Percentiles rank a stretch among this genome's conserved stretches.
phyloP scores from a whole-genome alignment of 495 filamentous ascomycete genomes.

The Hypoxylon lenormandii region DNA sequence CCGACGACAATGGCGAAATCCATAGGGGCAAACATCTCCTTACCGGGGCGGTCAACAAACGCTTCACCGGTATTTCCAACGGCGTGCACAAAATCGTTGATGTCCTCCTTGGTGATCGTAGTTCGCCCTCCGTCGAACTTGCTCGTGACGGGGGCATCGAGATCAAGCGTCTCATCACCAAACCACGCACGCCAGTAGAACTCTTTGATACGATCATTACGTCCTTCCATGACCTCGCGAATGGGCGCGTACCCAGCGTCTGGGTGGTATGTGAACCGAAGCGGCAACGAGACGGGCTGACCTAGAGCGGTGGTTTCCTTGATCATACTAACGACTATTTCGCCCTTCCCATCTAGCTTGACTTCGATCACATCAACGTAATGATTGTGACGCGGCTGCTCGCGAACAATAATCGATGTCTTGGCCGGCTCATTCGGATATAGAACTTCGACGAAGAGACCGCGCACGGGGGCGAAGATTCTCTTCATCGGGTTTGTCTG shows the following conservation, averaged over 20 bases:
- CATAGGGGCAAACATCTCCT: constrained; percentile 96
- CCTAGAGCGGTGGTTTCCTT: constrained; percentile 88
- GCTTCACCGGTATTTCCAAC: constrained; percentile 98
- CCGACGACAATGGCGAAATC: constrained; percentile 98
- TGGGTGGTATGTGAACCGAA: constrained; percentile 90
- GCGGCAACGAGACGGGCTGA: constrained; percentile 79
- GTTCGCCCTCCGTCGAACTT: constrained; percentile 88
- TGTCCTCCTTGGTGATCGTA: constrained; percentile 86
- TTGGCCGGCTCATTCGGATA: constrained; percentile 80
- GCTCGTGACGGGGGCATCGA: constrained; percentile 83
- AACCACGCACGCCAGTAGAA: constrained; percentile 99
- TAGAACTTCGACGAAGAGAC: constrained; percentile 88
- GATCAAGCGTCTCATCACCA: constrained; percentile 83
- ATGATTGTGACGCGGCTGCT: constrained; percentile 69
- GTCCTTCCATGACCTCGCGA: constrained; percentile 90
- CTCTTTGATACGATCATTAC: constrained; percentile 96
- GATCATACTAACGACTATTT: constrained; percentile 86
- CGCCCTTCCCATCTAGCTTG: constrained; percentile 75
- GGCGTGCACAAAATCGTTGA: constrained; percentile 97
- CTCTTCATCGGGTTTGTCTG: constrained; percentile 95
- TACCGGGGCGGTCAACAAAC: constrained; percentile 96
- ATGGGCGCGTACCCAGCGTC: constrained; percentile 96
- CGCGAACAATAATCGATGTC: constrained; percentile 82
- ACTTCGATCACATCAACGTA: constrained; percentile 88
- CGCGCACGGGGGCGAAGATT: constrained; percentile 84